Base-by-base conservation (phyloP, 108 stramenopile species). In the Discostella stelligeroides region DNA sequence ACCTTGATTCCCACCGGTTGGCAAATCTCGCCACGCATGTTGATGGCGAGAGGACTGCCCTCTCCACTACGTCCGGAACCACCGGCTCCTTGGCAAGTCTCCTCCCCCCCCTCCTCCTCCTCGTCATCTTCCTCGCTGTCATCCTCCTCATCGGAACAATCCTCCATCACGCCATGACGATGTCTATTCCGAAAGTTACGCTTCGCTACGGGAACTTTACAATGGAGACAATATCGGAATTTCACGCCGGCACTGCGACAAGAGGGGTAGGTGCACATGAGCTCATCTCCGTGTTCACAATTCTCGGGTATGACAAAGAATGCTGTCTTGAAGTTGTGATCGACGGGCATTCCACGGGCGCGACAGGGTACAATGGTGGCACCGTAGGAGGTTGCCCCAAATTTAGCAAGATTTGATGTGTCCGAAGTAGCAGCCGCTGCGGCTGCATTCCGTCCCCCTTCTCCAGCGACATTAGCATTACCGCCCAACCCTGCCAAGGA, bases 301-400 rank as follows among this genome's bases (percentile, higher is more conserved):
- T 86, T 80, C 70, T 92, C 92, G 15, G 89, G 84, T 38, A 92
- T 89, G 57, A 92, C 83, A 76, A 92, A 92, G 79, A 90, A 90
- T 12, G 92, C 88, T 23, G 92, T 87, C 86, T 90, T 79, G 47
- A 81, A 76, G 23, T 71, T 82, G 73, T 84, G 84, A 56, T 84
- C 77, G 42, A 62, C 72, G 21, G 84, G 71, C 66, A 84, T 72
- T 7, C 84, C 84, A 12, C 84, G 64, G 12, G 84, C 84, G 42
- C 80, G 61, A 57, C 84, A 84, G 9, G 81, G 81, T 9, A 84
- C 63, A 24, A 79, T 73, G 41, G 73, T 48, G 24, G 77, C 68
- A 9, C 77, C 72, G 21, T 37, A 65, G n/a, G 68, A 6, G 27
- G 38, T 13, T 0, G 46, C 69, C 3, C 34, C 34, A 20, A 61